phyloP scores from a whole-genome alignment of 2,329 filamentous ascomycete species.

The Talaromyces sp. region DNA sequence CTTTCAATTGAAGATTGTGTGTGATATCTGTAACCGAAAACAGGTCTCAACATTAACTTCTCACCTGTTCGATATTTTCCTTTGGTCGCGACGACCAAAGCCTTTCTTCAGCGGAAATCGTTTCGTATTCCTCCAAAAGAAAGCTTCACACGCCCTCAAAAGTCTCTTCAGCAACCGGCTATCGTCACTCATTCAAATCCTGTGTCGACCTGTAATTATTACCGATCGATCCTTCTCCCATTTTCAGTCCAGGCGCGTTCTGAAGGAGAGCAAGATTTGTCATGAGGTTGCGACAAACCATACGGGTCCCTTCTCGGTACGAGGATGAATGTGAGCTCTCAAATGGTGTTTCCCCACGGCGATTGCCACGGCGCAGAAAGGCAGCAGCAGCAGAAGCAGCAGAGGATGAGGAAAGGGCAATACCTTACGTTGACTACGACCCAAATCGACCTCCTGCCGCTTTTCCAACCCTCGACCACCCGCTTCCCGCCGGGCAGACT shows the following conservation, averaged over 20 bases:
- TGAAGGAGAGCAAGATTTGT: slow-evolving; percentile 1
- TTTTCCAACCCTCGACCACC: slow-evolving; percentile 38
- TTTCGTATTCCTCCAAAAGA: background rate
- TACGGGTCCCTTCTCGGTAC: slow-evolving; percentile 30
- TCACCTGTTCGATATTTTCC: background rate
- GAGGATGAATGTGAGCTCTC: slow-evolving; percentile 26
- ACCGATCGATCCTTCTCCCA: background rate
- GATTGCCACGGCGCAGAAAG: slow-evolving; percentile 13
- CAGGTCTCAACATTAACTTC: background rate
- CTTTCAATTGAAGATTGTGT: background rate
- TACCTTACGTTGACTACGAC: slow-evolving; percentile 32
- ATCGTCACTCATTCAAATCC: background rate
- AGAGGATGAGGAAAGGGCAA: background rate
- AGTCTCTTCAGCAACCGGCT: background rate
- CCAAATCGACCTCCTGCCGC: slow-evolving; percentile 40
- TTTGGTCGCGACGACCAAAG: background rate
- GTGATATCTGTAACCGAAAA: background rate
- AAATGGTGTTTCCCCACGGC: slow-evolving; percentile 4
- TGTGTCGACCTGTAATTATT: background rate
- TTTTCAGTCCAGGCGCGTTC: background rate
- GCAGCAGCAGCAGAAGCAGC: background rate
- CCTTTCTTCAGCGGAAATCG: background rate
- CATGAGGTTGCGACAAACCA: slow-evolving; percentile 34
- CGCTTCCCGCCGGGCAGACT: slow-evolving; percentile 7
- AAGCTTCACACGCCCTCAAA: background rate